A percentile compares a stretch with the other conserved stretches of the same genome.
phyloP scores from a whole-genome alignment of 163 green algal species.

The Scenedesmus sp. region DNA sequence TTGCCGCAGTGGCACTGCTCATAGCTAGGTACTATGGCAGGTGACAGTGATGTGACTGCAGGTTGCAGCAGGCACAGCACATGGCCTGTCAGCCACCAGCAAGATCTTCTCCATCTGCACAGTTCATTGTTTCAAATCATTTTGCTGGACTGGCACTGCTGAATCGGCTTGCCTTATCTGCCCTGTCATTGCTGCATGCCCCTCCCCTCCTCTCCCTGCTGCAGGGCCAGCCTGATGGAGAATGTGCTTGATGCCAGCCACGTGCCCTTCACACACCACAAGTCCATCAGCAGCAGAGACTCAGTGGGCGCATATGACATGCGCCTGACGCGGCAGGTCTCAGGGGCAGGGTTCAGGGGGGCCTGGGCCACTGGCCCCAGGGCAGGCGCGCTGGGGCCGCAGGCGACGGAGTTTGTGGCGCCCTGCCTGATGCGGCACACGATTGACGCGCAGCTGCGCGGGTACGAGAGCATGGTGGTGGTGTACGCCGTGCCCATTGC shows the following conservation, averaged over 20 bases:
- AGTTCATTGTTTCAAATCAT: background rate
- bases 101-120: background rate
- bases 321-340: conserved; percentile 42
- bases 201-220: conserved; percentile 7
- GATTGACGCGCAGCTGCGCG: conserved; percentile 57
- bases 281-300: conserved; percentile 68
- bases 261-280: conserved; percentile 81
- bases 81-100: too few relatives aligned
- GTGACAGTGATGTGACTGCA: too few relatives aligned
- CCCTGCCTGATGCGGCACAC: conserved; percentile 76
- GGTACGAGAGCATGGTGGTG: conserved; percentile 58
- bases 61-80: too few relatives aligned
- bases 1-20: background rate
- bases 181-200: conserved; percentile 53
- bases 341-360: conserved; percentile 46
- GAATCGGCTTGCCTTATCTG: background rate
- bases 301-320: conserved; percentile 62
- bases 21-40: too few relatives aligned
- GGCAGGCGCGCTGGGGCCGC: conserved; percentile 64
- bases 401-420: conserved; percentile 66
- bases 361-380: conserved; percentile 62
- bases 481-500: conserved; percentile 52
- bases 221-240: conserved; percentile 71
- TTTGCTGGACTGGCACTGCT: background rate
- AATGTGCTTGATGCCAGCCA: conserved; percentile 76